These are phyloP conservation scores for Diatrype stigma DNA, from an alignment of 2,329 filamentous ascomycete genomes.

Conservation along the genomic window DNA sequence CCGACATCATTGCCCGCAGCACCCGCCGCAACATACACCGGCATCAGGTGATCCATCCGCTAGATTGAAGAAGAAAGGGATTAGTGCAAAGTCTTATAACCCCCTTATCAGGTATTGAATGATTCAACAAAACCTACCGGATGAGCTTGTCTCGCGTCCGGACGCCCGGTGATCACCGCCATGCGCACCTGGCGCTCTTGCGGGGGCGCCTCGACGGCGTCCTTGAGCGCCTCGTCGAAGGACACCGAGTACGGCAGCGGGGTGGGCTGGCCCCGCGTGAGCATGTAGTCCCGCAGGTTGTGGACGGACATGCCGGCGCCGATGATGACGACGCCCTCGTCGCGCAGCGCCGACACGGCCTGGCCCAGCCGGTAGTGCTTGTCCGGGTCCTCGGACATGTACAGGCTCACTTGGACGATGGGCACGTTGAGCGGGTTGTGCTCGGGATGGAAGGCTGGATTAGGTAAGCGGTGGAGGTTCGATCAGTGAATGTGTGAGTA, in stretches of 20 bases:
- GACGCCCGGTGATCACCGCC: conserved; percentile 34
- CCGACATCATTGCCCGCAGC: conserved; percentile 40
- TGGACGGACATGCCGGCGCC: conserved; percentile 73
- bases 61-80: conserved; percentile 4
- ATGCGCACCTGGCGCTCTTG: conserved; percentile 35
- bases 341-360: conserved; percentile 61
- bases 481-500: too few relatives aligned
- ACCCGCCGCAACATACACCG: conserved; percentile 42
- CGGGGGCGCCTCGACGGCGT: conserved; percentile 51
- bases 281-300: conserved; percentile 56
- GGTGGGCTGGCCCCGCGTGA: conserved; percentile 36
- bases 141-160: conserved; percentile 44
- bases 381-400: conserved; percentile 58
- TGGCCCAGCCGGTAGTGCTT: conserved; percentile 65
- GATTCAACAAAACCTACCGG: conserved; percentile 32
- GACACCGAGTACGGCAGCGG: conserved; percentile 54
- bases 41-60: conserved; percentile 48
- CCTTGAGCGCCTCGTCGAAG: conserved; percentile 66
- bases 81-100: conserved; percentile 5
- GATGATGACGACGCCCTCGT: conserved; percentile 64
- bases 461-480: neutral
- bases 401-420: conserved; percentile 69
- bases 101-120: neutral
- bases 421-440: conserved; percentile 61
- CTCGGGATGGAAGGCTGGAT: conserved; percentile 54